These are phyloP conservation scores for Populus hybrid DNA, from an alignment of 441 rosid genomes.

Conservation along the genomic window DNA sequence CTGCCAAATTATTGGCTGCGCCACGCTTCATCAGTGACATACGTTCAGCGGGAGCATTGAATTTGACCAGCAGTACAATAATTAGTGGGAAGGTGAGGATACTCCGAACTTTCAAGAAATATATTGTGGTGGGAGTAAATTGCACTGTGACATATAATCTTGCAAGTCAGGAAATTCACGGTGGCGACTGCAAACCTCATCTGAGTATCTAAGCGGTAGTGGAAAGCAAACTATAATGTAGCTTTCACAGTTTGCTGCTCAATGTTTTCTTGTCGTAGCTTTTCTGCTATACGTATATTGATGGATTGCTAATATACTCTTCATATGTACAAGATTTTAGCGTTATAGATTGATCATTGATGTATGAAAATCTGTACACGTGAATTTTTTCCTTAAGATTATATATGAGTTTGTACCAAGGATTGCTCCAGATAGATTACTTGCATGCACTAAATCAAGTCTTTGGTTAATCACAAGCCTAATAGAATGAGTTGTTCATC, in stretches of 20 bases:
- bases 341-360: not conserved
- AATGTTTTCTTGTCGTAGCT: not conserved
- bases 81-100: conserved; percentile 43
- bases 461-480: not conserved
- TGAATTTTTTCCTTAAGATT: no score
- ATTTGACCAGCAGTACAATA: conserved; percentile 29
- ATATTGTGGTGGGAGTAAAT: conserved; percentile 25
- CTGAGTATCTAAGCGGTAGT: not conserved
- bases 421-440: not conserved
- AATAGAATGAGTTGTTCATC: not conserved
- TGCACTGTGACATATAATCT: conserved; percentile 28
- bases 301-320: not conserved
- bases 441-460: not conserved
- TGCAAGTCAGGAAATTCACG: conserved; percentile 1
- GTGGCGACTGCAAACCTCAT: conserved; percentile 20
- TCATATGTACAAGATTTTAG: not conserved
- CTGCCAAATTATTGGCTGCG: conserved; percentile 14
- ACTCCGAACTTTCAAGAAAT: conserved; percentile 29
- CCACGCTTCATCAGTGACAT: conserved; percentile 2
- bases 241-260: not conserved
- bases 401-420: not conserved
- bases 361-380: not conserved
- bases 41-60: conserved; percentile 8
- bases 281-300: not conserved
- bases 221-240: not conserved